Conservation (phyloP, 805 yeast species). For the Naumovozyma baii region DNA sequence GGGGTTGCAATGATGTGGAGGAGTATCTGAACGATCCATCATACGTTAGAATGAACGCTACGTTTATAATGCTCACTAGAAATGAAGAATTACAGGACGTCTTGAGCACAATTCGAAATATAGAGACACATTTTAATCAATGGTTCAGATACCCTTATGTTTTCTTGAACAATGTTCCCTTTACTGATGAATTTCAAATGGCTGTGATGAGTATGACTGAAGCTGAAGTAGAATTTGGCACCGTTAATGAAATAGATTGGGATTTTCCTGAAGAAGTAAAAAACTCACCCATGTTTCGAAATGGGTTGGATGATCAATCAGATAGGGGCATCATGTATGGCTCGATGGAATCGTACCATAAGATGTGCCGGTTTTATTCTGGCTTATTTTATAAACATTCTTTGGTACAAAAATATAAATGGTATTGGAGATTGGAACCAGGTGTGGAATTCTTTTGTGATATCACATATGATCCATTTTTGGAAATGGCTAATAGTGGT, state of each 20-base stretch:
- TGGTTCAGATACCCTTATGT: conserved; percentile 93
- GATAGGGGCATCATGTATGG: conserved; percentile 83
- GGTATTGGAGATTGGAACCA: conserved; percentile 98
- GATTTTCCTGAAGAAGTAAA: conserved; percentile 53
- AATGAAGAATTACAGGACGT: conserved; percentile 77
- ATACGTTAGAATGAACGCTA: conserved; percentile 58
- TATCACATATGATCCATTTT: conserved; percentile 82
- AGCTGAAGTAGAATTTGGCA: conserved; percentile 64
- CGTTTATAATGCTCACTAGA: conserved; percentile 74
- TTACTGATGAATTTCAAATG: conserved; percentile 51
- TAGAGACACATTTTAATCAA: conserved; percentile 85
- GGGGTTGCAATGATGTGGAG: conserved; percentile 47
- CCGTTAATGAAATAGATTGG: conserved; percentile 55
- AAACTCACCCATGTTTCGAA: conserved; percentile 35
- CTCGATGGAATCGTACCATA: conserved; percentile 70
- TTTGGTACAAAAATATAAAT: conserved; percentile 56
- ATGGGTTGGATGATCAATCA: conserved; percentile 65
- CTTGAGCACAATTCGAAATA: conserved; percentile 53
- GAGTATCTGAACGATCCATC: conserved; percentile 21
- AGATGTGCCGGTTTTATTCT: conserved; percentile 87
- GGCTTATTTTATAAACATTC: conserved; percentile 78
- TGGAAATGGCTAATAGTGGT: conserved; percentile 57
- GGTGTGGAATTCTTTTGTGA: conserved; percentile 86
- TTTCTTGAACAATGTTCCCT: conserved; percentile 76
- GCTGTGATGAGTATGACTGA: conserved; percentile 44